Evolutionary conservation across 371 early-diverging fungal species (phyloP).

Genomic region (Sporodiniella umbellata): DNA sequence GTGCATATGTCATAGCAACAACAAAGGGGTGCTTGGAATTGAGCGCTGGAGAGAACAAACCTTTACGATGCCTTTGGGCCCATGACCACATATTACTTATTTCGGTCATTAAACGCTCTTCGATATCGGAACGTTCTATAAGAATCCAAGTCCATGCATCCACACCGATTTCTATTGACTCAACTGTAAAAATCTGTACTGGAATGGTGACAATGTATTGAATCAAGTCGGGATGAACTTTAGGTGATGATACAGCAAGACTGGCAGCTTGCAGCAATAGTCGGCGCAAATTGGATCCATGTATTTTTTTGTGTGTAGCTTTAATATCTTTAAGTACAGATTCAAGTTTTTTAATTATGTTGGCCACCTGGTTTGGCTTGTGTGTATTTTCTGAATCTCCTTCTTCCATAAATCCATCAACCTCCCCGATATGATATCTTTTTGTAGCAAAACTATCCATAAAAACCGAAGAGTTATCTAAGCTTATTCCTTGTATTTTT

Average conservation of each 20-base stretch:
- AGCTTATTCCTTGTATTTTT: constrained; percentile 37
- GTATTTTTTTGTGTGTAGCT: constrained; percentile 30
- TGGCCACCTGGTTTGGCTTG: constrained; percentile 35
- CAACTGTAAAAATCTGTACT: constrained; percentile 74
- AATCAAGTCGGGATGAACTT: constrained; percentile 69
- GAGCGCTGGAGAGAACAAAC: constrained; percentile 64
- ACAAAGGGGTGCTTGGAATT: constrained; percentile 81
- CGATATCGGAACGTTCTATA: constrained; percentile 70
- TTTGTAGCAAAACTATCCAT: constrained; percentile 58
- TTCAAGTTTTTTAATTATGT: constrained; percentile 34
- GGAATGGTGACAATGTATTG: constrained; percentile 85
- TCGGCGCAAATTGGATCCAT: constrained; percentile 48
- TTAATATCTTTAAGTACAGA: constrained; percentile 40
- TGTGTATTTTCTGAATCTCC: constrained; percentile 9
- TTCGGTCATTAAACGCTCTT: constrained; percentile 76
- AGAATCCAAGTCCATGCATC: constrained; percentile 89
- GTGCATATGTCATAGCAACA: constrained; percentile 87
- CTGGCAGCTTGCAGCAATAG: constrained; percentile 30
- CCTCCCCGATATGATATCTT: constrained; percentile 56
- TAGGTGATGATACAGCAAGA: constrained; percentile 13
- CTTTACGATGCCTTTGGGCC: constrained; percentile 73
- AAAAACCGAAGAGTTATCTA: constrained; percentile 59
- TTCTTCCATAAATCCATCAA: constrained; percentile 40
- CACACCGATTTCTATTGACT: constrained; percentile 74
- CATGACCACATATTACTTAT: constrained; percentile 82